Evolutionary conservation across 129 eudicot genomes (phyloP), one percentile per base, ranked within the genome.

Genomic region (Gnaphalium uliginosum): DNA sequence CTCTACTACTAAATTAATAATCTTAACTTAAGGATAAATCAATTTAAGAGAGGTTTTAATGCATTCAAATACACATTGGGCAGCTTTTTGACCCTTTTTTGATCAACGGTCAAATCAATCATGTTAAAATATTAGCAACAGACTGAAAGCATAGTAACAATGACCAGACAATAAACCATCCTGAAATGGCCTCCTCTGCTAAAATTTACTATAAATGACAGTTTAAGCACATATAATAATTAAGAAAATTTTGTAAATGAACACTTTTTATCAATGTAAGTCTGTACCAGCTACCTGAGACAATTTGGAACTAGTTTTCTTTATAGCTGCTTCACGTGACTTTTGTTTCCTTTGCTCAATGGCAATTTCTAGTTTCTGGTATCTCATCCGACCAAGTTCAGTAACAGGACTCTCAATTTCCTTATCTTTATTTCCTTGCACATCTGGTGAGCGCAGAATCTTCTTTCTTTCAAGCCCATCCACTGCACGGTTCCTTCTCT

Each of bases 281-380:
- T 46, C 13, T 43, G 51, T 3, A 43, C 82, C 46, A 29, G 78
- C 68, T 90, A 88, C 98, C 96, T 71, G 69, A 65, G 96, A 86
- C 77, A 94, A 63, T 75, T 86, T 93, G 69, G 82, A 62, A 43
- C 60, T 83, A 25, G 92, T 88, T 83, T 75, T 89, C 64, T 80
- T 74, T 21, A 92, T 69, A 66, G 85, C 82, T 17, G 75, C 76
- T 83, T 81, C 90, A 74, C 71, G 82, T 32, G 79, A 76, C 72
- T 51, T 87, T 73, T 76, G 75, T 79, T 85, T 88, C 89, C 84
- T 90, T 69, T 83, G 71, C 68, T 85, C 87, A 54, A 83, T 76
- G 43, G 24, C 67, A 76, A 59, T 32, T 74, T 79, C 65, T 15
- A 66, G 74, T 73, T 84, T 80, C 25, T 72, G 73, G 76, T 81